Evolutionary conservation across 2,329 filamentous ascomycete species (phyloP).

Genomic region (Pseudogymnoascus sp.): DNA sequence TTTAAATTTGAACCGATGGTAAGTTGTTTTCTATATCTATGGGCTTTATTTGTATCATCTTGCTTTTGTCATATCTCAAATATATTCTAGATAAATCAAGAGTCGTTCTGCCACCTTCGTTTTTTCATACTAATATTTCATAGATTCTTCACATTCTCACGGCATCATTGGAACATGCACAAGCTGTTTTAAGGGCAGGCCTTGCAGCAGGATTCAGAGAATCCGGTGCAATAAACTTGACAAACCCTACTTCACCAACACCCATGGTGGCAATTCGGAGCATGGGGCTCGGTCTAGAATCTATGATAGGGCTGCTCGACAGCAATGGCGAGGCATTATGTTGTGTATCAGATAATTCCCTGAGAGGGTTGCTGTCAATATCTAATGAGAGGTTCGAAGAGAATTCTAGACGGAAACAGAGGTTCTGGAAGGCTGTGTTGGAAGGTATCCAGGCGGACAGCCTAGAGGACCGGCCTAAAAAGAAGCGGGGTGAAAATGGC

Average conservation of each 20-base stretch:
- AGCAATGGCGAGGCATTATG: conserved; percentile 34
- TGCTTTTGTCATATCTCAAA: conserved; percentile 9
- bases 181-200: conserved; percentile 65
- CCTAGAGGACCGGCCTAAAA: conserved; percentile 17
- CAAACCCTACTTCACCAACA: conserved; percentile 31
- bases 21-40: conserved; percentile 29
- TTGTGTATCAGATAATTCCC: conserved; percentile 57
- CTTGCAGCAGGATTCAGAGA: conserved; percentile 81
- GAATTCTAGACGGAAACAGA: conserved; percentile 57
- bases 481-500: conserved; percentile 29
- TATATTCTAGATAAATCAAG: not conserved
- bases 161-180: conserved; percentile 64
- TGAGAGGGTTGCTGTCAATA: conserved; percentile 57
- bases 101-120: not conserved
- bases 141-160: conserved; percentile 86
- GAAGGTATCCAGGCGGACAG: conserved; percentile 14
- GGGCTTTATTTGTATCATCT: not conserved
- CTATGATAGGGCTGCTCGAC: conserved; percentile 53
- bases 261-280: conserved; percentile 82
- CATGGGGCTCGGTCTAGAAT: conserved; percentile 73
- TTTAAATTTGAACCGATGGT: conserved; percentile 97
- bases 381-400: conserved; percentile 66
- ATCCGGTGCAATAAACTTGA: conserved; percentile 68
- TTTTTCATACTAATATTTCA: conserved; percentile 11
- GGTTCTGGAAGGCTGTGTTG: conserved; percentile 45